Base-by-base conservation (phyloP, 352 stramenopile genomes). In the Globisporangium canariense region DNA sequence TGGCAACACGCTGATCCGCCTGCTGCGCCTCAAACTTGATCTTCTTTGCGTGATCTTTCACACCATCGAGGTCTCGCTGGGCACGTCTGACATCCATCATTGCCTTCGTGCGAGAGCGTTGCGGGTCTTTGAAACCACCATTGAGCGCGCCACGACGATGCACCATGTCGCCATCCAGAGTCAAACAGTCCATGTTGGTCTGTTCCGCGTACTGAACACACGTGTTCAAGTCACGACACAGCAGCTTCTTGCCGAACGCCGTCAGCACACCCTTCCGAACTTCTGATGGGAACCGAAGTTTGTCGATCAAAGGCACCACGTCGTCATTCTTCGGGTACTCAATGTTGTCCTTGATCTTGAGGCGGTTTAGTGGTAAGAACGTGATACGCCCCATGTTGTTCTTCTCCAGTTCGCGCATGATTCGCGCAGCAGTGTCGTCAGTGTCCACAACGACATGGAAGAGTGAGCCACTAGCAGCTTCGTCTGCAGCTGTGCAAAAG, bases 391-490 rank as follows among this genome's bases (percentile, higher is more conserved):
- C 97, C 50, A 98, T 69, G 64, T 97, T 97, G 53, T 97, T 89
- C 61, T 88, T 82, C 68, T 99, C 96, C 30, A 99, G 78, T 28
- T 98, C 86, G 55, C 85, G 81, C 90, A 99, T 98, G 52, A 99
- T 88, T 36, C 80, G 68, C 13, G 96, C 86, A 2, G 97, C 97
- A 16, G 97, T 99, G 52, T 97, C 94, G 69, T 99, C 97, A 3
- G 90, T 98, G 75, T 99, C 97, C 22, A 99, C 98, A 55, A 99
- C 96, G 16, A 99, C 95, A 70, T 99, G 96, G 75, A 99, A 99
- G 25, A 99, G 86, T 47, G 88, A 84, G 38, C 95, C 97, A 9
- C 97, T 94, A 4, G 97, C 97, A 43, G 97, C 96, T 60, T 98
- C 94, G 70, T 99, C 97, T 1, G 98, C 81, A 32, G 96, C 97